A percentile compares a stretch with the other conserved stretches of the same genome.
Conservation (phyloP, 164 flowering plant species). For the Liriodendron chinense region DNA sequence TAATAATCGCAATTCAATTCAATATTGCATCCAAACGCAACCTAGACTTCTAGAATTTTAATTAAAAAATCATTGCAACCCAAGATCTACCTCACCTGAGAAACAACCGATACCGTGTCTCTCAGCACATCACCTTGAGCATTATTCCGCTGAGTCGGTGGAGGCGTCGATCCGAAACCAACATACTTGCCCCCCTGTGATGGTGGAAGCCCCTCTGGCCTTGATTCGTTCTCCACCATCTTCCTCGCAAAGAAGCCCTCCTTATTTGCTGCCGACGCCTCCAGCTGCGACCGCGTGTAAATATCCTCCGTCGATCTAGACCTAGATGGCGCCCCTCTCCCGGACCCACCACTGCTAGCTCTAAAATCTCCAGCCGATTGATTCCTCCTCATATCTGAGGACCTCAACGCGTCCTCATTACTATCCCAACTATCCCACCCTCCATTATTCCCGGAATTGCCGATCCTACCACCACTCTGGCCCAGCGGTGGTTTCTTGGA, state of each 20-base stretch:
- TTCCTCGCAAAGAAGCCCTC: constrained; percentile 74
- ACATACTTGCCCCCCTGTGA: constrained; percentile 96
- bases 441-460: constrained; percentile 23
- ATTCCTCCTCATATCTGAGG: constrained; percentile 64
- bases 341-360: constrained; percentile 11
- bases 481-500: constrained; percentile 45
- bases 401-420: constrained; percentile 38
- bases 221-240: constrained; percentile 70
- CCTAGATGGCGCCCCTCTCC: constrained; percentile 43
- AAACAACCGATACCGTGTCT: constrained; percentile 61
- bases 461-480: constrained; percentile 22
- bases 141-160: constrained; percentile 38
- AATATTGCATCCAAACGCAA: no score
- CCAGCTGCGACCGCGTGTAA: constrained; percentile 59
- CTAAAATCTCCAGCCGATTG: constrained; percentile 70
- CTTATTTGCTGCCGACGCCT: constrained; percentile 87
- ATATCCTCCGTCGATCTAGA: constrained; percentile 81
- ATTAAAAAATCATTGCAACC: neutral
- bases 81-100: constrained; percentile 55
- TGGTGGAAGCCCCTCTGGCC: constrained; percentile 88
- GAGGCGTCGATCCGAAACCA: constrained; percentile 83
- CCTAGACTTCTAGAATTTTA: no score
- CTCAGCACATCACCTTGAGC: constrained; percentile 60
- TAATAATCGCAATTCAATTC: neutral
- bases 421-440: constrained; percentile 94